phyloP scores from a whole-genome alignment of 495 filamentous ascomycete genomes.

The Lindgomyces ingoldianus region DNA sequence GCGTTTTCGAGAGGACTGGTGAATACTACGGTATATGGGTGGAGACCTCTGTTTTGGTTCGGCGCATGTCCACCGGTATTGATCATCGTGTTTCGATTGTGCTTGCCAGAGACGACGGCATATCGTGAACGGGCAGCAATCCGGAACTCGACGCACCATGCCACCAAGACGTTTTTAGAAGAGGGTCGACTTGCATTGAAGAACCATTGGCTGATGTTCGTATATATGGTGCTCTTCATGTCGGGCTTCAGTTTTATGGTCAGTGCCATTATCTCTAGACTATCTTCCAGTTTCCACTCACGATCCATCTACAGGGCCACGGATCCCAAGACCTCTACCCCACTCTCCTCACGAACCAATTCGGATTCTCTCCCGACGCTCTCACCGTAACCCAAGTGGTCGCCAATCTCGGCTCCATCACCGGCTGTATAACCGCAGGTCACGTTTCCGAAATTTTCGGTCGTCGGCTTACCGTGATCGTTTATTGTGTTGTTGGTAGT shows the following conservation, averaged over 20 bases:
- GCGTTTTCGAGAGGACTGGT: conserved; percentile 62
- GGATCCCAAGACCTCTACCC: conserved; percentile 91
- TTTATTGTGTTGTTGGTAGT: conserved; percentile 71
- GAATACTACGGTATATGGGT: conserved; percentile 23
- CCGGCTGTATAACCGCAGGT: conserved; percentile 70
- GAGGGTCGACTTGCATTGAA: conserved; percentile 75
- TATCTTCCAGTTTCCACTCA: not conserved
- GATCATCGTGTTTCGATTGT: conserved; percentile 73
- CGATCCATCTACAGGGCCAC: conserved; percentile 58
- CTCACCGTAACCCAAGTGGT: conserved; percentile 83
- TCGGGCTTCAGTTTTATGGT: conserved; percentile 88
- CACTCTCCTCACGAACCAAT: conserved; percentile 76
- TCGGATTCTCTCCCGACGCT: conserved; percentile 64
- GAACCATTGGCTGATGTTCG: conserved; percentile 72
- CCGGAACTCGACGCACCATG: too few relatives aligned
- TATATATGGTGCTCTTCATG: conserved; percentile 81
- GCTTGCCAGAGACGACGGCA: conserved; percentile 70
- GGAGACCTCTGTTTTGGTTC: conserved; percentile 70
- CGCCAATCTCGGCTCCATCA: conserved; percentile 79
- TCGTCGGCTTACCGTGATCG: conserved; percentile 77
- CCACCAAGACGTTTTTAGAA: conserved; percentile 62
- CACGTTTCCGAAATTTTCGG: conserved; percentile 80
- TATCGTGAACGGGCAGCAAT: conserved; percentile 63
- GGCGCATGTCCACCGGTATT: conserved; percentile 73
- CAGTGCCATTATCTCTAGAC: conserved; percentile 19